Base-by-base conservation (phyloP, 768 basidiomycete genomes). In the Podaxis mareebaensis region DNA sequence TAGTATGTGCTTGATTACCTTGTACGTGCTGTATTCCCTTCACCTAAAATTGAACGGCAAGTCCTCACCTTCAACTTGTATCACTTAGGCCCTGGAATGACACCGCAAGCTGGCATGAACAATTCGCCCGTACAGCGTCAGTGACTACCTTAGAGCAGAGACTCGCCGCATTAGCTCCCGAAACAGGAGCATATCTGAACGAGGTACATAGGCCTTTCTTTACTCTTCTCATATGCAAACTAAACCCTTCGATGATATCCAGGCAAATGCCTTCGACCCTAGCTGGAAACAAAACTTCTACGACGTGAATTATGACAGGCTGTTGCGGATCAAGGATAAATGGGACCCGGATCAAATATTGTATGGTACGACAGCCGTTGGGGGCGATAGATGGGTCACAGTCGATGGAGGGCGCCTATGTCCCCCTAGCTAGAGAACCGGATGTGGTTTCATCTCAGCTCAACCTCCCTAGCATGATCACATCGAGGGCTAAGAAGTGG, bases 351-450 rank as follows among this genome's bases (percentile, higher is more conserved):
- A 54, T 20, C 64, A 67, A 36, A 56, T 65, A 5, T n/a, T 68
- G 42, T 68, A 68, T 49, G 67, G 67, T 24, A 58, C 64, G 36
- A 68, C 67, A 1, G 67, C 67, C 7, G 64, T 68, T 2, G 66
- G 63, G 17, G 66, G 66, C 3, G 66, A 64, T 24, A 60, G 60
- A n/a, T 65, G 60, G 64, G 60, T 61, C 20, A 49, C 58, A 13
- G 59, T 36, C 3, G 56, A 59, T 17, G 60, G 60, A 20, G 63
- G 59, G n/a, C 42, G 66, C 1, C 52, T 63, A 22, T 67, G 64
- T 20, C 66, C 61, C 24, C 1, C 24, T 30, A 20, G 22, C 42
- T 44, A 17, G 42, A 20, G 42, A 44, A 30, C 6, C 6, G 42
- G 6, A n/a, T 44, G 42, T 15, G 12, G 42, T 17, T 6, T 44